phyloP scores from a whole-genome alignment of 2,329 filamentous ascomycete species.

The Escovopsis sp. region DNA sequence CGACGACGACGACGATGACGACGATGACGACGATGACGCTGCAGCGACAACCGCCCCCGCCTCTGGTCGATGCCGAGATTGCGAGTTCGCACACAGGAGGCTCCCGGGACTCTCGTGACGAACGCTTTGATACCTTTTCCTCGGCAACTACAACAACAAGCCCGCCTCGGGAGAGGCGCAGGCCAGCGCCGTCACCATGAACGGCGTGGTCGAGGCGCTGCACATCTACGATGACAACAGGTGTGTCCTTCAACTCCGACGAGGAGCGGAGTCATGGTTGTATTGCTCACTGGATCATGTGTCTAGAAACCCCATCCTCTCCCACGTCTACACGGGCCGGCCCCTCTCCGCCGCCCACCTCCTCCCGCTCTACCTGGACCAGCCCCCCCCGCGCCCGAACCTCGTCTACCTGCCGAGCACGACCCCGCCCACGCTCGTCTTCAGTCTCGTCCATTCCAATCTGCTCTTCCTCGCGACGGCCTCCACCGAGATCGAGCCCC shows the following conservation, averaged over 20 bases:
- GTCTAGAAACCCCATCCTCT: constrained; percentile 65
- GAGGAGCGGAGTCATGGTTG: background rate
- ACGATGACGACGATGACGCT: too few relatives aligned
- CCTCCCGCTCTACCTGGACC: constrained; percentile 73
- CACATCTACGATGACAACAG: constrained; percentile 96
- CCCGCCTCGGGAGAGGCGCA: too few relatives aligned
- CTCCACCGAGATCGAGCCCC: constrained; percentile 75
- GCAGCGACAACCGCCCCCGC: too few relatives aligned
- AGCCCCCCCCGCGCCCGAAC: constrained; percentile 67
- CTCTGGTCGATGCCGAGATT: too few relatives aligned
- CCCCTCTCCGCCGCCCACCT: constrained; percentile 63
- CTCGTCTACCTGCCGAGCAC: constrained; percentile 72
- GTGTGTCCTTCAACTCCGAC: constrained; percentile 30
- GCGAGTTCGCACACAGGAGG: too few relatives aligned
- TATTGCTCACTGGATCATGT: constrained; percentile 7
- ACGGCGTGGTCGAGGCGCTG: constrained; percentile 79
- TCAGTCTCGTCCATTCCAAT: constrained; percentile 75
- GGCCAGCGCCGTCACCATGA: constrained; percentile 42
- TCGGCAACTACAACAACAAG: too few relatives aligned
- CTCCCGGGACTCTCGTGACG: too few relatives aligned
- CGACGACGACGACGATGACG: too few relatives aligned
- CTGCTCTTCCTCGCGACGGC: constrained; percentile 73
- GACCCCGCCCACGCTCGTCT: constrained; percentile 74
- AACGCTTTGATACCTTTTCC: too few relatives aligned
- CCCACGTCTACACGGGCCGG: constrained; percentile 74